A percentile compares a stretch with the other conserved stretches of the same genome.
phyloP scores from a whole-genome alignment of 352 stramenopile genomes.

The Phytopythium chamaehyphon region DNA sequence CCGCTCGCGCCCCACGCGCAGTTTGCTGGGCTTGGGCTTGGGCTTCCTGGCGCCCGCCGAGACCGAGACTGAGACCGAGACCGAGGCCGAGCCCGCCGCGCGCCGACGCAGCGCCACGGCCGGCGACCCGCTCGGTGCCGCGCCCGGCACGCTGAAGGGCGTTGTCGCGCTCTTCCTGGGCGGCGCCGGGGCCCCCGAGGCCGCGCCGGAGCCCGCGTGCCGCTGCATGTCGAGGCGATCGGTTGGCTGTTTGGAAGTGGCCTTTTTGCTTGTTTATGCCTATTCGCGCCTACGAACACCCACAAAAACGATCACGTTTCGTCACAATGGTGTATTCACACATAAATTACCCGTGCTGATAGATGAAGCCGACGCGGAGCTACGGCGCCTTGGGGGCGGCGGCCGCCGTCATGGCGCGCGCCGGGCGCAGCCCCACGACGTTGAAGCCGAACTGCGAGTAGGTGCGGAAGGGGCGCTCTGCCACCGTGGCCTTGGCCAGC shows the following conservation, averaged over 20 bases:
- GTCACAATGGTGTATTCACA: too few species aligned
- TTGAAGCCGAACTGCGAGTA: slow-evolving; percentile 43
- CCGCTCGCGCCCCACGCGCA: slow-evolving; percentile 53
- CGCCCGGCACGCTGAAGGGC: slow-evolving; percentile 1
- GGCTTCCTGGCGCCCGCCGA: slow-evolving; percentile 10
- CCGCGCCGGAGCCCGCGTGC: too few species aligned
- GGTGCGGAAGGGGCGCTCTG: slow-evolving; percentile 17
- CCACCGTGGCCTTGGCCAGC: slow-evolving; percentile 18
- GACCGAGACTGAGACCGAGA: not conserved
- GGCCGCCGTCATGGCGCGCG: slow-evolving; percentile 24
- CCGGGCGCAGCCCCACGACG: slow-evolving; percentile 35
- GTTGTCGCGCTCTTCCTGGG: not conserved
- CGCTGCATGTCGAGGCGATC: not conserved
- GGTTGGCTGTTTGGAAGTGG: too few species aligned
- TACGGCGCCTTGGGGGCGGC: not conserved
- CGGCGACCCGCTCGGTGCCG: slow-evolving; percentile 1
- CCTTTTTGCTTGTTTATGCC: too few species aligned
- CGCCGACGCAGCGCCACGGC: not conserved
- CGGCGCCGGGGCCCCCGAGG: too few species aligned
- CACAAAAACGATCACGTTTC: too few species aligned
- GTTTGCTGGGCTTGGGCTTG: too few species aligned
- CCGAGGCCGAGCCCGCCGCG: too few species aligned
- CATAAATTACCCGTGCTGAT: too few species aligned
- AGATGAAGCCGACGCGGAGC: too few species aligned
- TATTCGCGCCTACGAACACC: too few species aligned